Base-by-base conservation (phyloP, 176 grass and related monocot genomes). In the Aegilops tauschii region DNA sequence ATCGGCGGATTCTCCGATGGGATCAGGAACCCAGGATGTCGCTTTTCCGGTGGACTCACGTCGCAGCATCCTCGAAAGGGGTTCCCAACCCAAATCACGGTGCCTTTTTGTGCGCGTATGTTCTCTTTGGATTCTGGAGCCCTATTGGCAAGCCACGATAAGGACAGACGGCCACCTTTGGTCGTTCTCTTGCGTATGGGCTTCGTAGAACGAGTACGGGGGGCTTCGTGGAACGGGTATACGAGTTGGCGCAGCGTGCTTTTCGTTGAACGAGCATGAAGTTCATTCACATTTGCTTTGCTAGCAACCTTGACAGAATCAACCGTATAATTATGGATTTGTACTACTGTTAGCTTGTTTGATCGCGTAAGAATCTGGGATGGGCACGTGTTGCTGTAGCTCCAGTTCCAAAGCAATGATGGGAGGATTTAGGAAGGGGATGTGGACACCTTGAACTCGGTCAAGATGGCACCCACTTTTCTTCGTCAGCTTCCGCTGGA, bases 11-110 rank as follows among this genome's bases (percentile, higher is more conserved):
- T 72, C 77, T 83, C 65, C 50, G 62, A 44, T 77, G 18, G 90
- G 39, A 91, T 91, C 64, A 40, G 31, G 62, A n/a, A 29, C 27
- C 37, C 25, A 69, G 70, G 21, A 80, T 39, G 50, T 44, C 39
- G 37, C 77, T 50, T 82, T 85, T 88, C 70, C 61, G 25, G 66
- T 84, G 85, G 80, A 80, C 56, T 87, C 25, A 87, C 79, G 65
- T 73, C 68, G 44, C 80, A 58, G 76, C 76, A 83, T 80, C 89
- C 9, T 82, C 30, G 4, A 70, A 82, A 70, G 49, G 77, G 77
- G 42, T 62, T 62, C 77, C 77, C 47, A 0, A 16, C 47, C 62
- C 77, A 65, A 50, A 87, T 91, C 50, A 30, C 29, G 71, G 21
- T 20, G 70, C 70, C 31, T 71, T 91, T 81, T 81, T 88, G 76